phyloP scores from a whole-genome alignment of 768 basidiomycete genomes.

The Serendipita sp. region DNA sequence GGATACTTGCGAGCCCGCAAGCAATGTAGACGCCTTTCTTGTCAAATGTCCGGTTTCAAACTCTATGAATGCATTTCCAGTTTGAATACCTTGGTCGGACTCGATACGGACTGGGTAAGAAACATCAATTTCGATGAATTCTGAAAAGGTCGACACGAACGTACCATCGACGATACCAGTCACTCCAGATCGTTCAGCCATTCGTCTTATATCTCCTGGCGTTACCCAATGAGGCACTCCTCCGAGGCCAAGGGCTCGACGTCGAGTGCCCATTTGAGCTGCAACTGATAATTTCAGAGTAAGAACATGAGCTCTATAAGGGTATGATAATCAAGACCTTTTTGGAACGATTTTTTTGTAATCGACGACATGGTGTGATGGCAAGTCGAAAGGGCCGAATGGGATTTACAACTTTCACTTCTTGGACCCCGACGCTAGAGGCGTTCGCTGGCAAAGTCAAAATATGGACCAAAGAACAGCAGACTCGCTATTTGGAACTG shows the following conservation, averaged over 20 bases:
- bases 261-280: not conserved
- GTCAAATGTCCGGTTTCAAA: not conserved
- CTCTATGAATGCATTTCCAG: not conserved
- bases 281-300: not conserved
- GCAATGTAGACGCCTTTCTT: not conserved
- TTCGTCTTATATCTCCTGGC: not conserved
- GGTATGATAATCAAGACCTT: not conserved
- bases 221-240: constrained; percentile 2
- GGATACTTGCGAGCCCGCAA: not conserved
- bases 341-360: not conserved
- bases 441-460: not conserved
- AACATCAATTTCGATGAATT: not conserved
- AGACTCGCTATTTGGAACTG: not conserved
- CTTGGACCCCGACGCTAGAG: constrained; percentile 1
- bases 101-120: not conserved
- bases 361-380: not conserved
- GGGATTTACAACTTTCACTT: not conserved
- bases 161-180: not conserved
- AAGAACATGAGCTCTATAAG: not conserved
- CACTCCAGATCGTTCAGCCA: not conserved
- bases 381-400: not conserved
- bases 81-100: not conserved
- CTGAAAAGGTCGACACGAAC: not conserved
- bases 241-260: not conserved
- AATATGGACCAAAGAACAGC: constrained; percentile 2